Evolutionary conservation across 2,329 filamentous ascomycete genomes (phyloP), one percentile per base, ranked within the genome.

Genomic region (Blumeriella jaapii): DNA sequence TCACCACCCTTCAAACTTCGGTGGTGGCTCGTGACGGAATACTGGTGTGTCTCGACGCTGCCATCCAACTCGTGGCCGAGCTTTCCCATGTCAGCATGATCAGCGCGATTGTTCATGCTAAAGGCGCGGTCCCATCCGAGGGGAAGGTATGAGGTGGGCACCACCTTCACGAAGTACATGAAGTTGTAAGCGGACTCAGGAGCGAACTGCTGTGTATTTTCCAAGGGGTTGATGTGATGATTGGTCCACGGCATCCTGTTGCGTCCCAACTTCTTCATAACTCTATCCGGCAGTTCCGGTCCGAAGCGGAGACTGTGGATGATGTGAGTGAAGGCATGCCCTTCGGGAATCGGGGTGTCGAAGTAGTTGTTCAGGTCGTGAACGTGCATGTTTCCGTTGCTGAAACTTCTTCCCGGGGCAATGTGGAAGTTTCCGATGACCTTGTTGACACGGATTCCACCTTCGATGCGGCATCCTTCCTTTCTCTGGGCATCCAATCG

Each of bases 131-230:
- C 78, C 84, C 85, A 93, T 44, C 86, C 86, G 1, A 98, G 71
- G 2, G 91, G 86, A 16, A 96, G 71, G 58, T 96, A 98, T 1
- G 86, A 89, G 2, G 91, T 98, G 3, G 83, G 85, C 19, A 98
- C 91, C 38, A 98, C 91, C 68, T 98, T 98, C 61, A 98, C 71
- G 61, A 98, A 98, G 67, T 98, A 98, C 85, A 96, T 94, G 61
- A 79, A 98, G 66, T 95, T 98, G 68, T 71, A 95, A 46, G 82
- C 82, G 48, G 84, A 74, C 53, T 95, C 86, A 22, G 71, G 65
- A 2, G 85, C 93, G 34, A 68, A 62, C 65, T 96, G 86, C 45
- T 71, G 64, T 3, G 80, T 82, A 34, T 71, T 69, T 54, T 98
- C 93, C 4, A 98, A 74, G 4, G 91, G 91, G 60, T 96, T 95